Conservation (phyloP, 1,284 basidiomycete genomes). For the Agroathelia rolfsii region DNA sequence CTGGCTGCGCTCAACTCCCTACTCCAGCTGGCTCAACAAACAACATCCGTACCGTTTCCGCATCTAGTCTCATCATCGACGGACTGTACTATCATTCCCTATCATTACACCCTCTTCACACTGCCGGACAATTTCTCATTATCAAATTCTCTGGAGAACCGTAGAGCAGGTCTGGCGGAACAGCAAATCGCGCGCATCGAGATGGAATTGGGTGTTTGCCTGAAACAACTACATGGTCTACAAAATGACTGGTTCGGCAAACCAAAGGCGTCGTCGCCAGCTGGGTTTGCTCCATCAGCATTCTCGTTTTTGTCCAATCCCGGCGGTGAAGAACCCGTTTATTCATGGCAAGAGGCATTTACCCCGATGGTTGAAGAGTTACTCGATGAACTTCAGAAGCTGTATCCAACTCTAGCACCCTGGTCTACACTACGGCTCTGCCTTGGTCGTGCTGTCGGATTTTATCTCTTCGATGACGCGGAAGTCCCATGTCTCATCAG, state of each 20-base stretch:
- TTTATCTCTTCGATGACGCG: slow-evolving; percentile 65
- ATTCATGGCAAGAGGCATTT: slow-evolving; percentile 68
- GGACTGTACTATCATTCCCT: no score
- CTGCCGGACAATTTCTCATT: no score
- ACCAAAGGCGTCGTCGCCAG: slow-evolving; percentile 23
- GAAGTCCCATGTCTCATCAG: slow-evolving; percentile 56
- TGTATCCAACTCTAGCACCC: slow-evolving; percentile 12
- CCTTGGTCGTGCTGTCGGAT: slow-evolving; percentile 60
- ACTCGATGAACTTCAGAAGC: slow-evolving; percentile 21
- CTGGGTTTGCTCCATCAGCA: slow-evolving; percentile 15
- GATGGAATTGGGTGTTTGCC: slow-evolving; percentile 43
- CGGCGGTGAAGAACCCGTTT: slow-evolving; percentile 29
- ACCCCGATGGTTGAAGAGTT: slow-evolving; percentile 44
- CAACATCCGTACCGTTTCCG: no score
- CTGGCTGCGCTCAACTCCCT: no score
- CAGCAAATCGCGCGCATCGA: slow-evolving; percentile 39
- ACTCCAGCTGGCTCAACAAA: no score
- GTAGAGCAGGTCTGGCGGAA: no score
- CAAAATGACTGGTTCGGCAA: slow-evolving; percentile 67
- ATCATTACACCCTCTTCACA: no score
- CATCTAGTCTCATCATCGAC: no score
- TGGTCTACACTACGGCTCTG: slow-evolving; percentile 21
- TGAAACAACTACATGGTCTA: slow-evolving; percentile 51
- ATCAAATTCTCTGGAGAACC: no score
- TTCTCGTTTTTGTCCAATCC: slow-evolving; percentile 11